phyloP scores from a whole-genome alignment of 495 filamentous ascomycete genomes.

The Neurospora sp. region DNA sequence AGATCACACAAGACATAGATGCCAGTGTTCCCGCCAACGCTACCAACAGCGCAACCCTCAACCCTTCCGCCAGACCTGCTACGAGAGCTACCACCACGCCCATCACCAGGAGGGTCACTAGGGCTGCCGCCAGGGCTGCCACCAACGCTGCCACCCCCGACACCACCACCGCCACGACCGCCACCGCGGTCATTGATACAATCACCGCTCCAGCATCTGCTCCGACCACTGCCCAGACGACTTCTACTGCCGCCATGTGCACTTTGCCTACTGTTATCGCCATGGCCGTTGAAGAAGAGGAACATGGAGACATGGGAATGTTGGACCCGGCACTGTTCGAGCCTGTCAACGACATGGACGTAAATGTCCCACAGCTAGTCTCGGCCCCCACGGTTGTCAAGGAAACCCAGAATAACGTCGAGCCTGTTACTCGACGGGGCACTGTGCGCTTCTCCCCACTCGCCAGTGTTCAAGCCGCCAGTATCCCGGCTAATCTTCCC shows the following conservation, averaged over 20 bases:
- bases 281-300: background rate
- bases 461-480: background rate
- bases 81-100: background rate
- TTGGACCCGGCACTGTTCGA: background rate
- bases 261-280: background rate
- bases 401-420: background rate
- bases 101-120: background rate
- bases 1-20: background rate
- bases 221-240: background rate
- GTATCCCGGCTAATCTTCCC: background rate
- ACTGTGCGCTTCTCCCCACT: background rate
- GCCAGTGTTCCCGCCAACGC: background rate
- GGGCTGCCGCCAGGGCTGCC: background rate
- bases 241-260: background rate
- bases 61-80: background rate
- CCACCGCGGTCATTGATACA: fast-evolving
- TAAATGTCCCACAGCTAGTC: background rate
- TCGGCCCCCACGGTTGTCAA: background rate
- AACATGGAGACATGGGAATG: background rate
- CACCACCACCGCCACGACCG: background rate
- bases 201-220: background rate
- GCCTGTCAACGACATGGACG: too few relatives aligned
- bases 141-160: background rate
- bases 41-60: background rate
- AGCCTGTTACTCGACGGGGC: background rate